phyloP scores from a whole-genome alignment of 208 protist species.

The Angomonas deanei region DNA sequence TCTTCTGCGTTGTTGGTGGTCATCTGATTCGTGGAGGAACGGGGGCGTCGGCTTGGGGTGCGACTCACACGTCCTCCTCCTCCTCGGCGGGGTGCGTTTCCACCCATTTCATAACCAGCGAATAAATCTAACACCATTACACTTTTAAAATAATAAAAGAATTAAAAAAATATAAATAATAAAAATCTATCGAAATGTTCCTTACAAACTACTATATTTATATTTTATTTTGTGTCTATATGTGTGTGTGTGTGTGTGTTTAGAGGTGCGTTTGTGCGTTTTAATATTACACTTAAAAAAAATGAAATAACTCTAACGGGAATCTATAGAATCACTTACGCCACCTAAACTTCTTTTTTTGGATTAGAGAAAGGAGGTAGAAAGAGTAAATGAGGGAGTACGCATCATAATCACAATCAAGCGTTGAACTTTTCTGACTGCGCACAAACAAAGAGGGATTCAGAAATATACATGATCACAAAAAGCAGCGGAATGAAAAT shows the following conservation, averaged over 20 bases:
- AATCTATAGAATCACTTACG: no score
- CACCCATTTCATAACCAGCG: conserved; percentile 11
- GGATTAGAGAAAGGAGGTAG: no score
- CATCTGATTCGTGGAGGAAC: background rate
- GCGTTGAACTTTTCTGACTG: no score
- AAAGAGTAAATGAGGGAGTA: no score
- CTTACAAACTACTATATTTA: background rate
- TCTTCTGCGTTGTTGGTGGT: conserved; percentile 18
- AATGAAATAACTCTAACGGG: background rate
- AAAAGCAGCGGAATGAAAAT: background rate
- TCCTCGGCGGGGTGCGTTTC: background rate
- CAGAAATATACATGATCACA: background rate
- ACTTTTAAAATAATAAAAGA: conserved; percentile 4
- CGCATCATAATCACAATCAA: no score
- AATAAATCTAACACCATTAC: conserved; percentile 26
- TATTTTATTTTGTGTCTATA: conserved; percentile 4
- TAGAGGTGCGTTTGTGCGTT: no score
- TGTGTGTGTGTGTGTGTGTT: background rate
- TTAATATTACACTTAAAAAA: background rate
- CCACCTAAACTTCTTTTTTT: background rate
- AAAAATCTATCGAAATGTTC: conserved; percentile 12
- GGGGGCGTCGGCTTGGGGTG: conserved; percentile 8
- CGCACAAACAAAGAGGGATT: conserved; percentile 1
- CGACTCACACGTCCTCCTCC: background rate
- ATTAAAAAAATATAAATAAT: conserved; percentile 10